Base-by-base conservation (phyloP, 352 stramenopile genomes). In the Pythium biforme region DNA sequence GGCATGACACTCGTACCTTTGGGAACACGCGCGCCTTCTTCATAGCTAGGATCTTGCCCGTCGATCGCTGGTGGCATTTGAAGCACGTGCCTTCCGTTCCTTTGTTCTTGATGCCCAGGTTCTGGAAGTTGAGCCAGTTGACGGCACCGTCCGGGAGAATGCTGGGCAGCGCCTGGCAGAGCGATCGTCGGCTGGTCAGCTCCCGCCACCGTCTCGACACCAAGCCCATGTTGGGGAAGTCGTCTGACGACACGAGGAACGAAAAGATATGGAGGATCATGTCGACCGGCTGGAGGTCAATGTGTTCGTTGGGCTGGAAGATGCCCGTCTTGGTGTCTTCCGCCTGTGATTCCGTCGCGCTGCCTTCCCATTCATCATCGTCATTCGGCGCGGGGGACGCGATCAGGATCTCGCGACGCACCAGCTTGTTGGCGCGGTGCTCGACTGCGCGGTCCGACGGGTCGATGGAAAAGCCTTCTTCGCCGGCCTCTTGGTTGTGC, bases 71-170 rank as follows among this genome's bases (percentile, higher is more conserved):
- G 63, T 82, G 81, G 62, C 88, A 93, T 63, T 93, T 94, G 52
- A 94, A 94, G 53, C 86, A 95, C 0, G 79, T 93, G 41, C 88
- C 88, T 58, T 96, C 87, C 2, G 88, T 96, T 29, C 88, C 88
- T 58, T 95, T 94, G 75, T 95, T 95, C 62, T 95, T 96, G 51
- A 96, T 88, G 20, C 88, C 88, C 31, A 96, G 59, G 60, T 94
- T 95, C 50, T 89, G 89, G 46, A 96, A 96, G 59, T 92, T 94
- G 39, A 90, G 74, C 81, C 82, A 92, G 51, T 94, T 94, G 39
- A 96, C 86, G 0, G 76, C 85, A 14, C 88, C 88, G 58, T 93
- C 86, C 0, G 79, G 70, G 8, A 82, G 73, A 47, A 84, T 83
- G 57, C 81, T 88, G 2, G 77, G 66, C 15, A 95, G 69, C 0